These are phyloP conservation scores for Daphne laureola DNA, from an alignment of 441 rosid genomes.

Conservation along the genomic window DNA sequence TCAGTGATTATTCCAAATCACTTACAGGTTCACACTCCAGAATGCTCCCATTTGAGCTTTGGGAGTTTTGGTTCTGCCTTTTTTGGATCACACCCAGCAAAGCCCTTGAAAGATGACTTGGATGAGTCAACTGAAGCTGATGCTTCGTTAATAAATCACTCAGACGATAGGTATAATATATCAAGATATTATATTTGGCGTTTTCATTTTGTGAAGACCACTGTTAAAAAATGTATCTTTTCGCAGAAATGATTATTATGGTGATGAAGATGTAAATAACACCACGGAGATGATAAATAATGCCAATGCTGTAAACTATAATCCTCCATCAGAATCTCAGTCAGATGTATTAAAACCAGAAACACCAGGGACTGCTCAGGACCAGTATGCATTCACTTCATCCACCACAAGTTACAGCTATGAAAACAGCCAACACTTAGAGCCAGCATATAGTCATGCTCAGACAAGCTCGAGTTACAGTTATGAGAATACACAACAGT, in stretches of 20 bases:
- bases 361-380: slow-evolving; percentile 40
- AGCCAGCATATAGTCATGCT: slow-evolving; percentile 42
- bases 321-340: slow-evolving; percentile 51
- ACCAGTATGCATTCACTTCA: slow-evolving; percentile 67
- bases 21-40: slow-evolving; percentile 70
- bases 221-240: slow-evolving; percentile 10
- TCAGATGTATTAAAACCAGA: slow-evolving; percentile 68
- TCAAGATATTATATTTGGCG: neutral
- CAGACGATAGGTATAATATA: slow-evolving; percentile 53
- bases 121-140: slow-evolving; percentile 57
- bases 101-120: slow-evolving; percentile 45
- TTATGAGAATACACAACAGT: slow-evolving; percentile 61
- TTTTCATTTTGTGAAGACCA: slow-evolving; percentile 4
- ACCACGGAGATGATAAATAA: slow-evolving; percentile 43
- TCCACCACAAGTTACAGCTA: slow-evolving; percentile 57
- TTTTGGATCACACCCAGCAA: slow-evolving; percentile 46
- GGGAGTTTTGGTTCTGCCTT: slow-evolving; percentile 79
- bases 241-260: slow-evolving; percentile 74
- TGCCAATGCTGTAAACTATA: slow-evolving; percentile 46
- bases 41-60: slow-evolving; percentile 90
- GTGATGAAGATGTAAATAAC: slow-evolving; percentile 62
- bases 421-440: slow-evolving; percentile 62
- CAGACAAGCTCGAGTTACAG: slow-evolving; percentile 53
- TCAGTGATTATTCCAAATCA: slow-evolving; percentile 90
- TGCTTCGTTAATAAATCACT: slow-evolving; percentile 37